Evolutionary conservation across 768 basidiomycete species (phyloP).

Genomic region (Rhodotorula babjevae): DNA sequence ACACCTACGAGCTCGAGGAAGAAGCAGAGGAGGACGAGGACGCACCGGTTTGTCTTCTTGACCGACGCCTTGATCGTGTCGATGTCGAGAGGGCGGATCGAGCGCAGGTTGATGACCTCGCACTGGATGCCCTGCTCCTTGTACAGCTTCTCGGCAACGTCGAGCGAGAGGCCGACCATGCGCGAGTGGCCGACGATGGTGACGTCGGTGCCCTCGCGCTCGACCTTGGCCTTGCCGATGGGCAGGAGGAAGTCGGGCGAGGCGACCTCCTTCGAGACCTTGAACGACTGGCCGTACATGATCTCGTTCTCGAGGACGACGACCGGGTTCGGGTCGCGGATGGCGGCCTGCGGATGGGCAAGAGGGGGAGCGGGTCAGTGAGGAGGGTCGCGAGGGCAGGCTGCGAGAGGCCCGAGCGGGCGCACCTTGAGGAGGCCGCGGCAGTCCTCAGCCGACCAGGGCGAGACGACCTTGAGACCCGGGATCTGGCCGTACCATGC

Average conservation of each 20-base stretch:
- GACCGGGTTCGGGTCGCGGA: constrained; percentile 96
- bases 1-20: too few species aligned
- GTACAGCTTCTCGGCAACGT: constrained; percentile 85
- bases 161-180: constrained; percentile 91
- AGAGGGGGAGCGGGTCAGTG: neutral
- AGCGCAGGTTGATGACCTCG: constrained; percentile 94
- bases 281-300: constrained; percentile 95
- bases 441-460: constrained; percentile 98
- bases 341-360: constrained; percentile 77
- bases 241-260: constrained; percentile 91
- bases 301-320: constrained; percentile 99
- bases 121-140: constrained; percentile 91
- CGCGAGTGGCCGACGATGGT: constrained; percentile 97
- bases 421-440: constrained; percentile 90
- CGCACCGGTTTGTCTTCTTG: constrained; percentile 95
- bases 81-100: constrained; percentile 94
- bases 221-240: constrained; percentile 96
- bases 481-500: constrained; percentile 58
- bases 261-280: constrained; percentile 90
- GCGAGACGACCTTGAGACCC: constrained; percentile 94
- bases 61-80: constrained; percentile 94
- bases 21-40: too few species aligned
- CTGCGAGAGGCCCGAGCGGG: too few species aligned
- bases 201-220: constrained; percentile 84
- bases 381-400: neutral